A percentile compares a stretch with the other conserved stretches of the same genome.
phyloP scores from a whole-genome alignment of 441 rosid species.

The Bruguiera hainesii region DNA sequence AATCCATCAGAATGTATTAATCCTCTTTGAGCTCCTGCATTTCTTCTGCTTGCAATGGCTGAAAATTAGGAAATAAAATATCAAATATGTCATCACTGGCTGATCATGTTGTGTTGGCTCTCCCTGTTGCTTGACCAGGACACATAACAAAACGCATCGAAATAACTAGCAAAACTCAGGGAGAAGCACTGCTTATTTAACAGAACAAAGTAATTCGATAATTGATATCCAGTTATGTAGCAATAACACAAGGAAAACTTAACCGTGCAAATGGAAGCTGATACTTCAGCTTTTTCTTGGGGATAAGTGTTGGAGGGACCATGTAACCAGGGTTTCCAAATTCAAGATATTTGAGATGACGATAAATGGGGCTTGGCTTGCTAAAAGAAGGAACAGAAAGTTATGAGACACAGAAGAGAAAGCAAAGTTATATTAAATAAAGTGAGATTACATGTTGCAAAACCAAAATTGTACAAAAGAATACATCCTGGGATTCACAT shows the following conservation, averaged over 20 bases:
- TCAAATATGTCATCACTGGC: no score
- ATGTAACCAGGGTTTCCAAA: no score
- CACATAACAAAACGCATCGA: neutral
- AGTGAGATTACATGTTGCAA: neutral
- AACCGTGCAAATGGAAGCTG: neutral
- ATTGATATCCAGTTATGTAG: neutral
- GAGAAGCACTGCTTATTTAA: neutral
- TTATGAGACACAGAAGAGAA: neutral
- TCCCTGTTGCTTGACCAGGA: neutral
- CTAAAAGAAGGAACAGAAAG: neutral
- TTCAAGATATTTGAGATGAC: no score
- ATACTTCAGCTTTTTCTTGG: neutral
- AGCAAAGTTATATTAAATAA: neutral
- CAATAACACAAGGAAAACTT: neutral
- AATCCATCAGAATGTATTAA: neutral
- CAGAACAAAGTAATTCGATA: neutral
- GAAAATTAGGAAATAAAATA: no score
- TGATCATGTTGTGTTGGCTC: neutral
- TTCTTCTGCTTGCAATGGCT: no score
- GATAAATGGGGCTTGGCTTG: no score
- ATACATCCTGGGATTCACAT: slow-evolving; percentile 11
- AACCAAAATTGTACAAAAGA: slow-evolving; percentile 18
- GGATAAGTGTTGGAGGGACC: no score
- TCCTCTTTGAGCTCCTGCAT: no score
- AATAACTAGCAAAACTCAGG: neutral